Evolutionary conservation across 2,329 filamentous ascomycete species (phyloP).

Genomic region (Xylariaceae sp.): DNA sequence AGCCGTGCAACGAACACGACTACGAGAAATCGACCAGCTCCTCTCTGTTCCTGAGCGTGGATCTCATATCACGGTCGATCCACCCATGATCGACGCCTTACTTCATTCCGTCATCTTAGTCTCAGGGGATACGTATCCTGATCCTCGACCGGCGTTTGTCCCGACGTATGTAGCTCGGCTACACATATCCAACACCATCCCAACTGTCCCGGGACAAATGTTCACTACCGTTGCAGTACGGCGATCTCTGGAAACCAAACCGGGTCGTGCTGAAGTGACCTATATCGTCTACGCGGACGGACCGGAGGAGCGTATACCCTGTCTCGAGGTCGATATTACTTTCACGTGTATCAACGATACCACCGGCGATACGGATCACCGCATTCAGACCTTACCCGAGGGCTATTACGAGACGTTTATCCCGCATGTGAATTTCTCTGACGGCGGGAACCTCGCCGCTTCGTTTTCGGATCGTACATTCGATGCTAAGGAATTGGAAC

Average conservation of each 20-base stretch:
- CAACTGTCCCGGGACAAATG: conserved; percentile 14
- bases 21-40: conserved; percentile 21
- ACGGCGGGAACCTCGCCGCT: background rate
- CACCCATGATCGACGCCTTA: conserved; percentile 28
- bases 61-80: conserved; percentile 25
- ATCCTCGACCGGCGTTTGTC: conserved; percentile 25
- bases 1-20: conserved; percentile 20
- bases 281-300: no score
- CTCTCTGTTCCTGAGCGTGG: conserved; percentile 10
- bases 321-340: conserved; percentile 19
- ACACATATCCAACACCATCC: conserved; percentile 30
- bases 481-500: conserved; percentile 8
- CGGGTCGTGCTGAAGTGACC: conserved; percentile 19
- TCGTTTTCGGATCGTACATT: background rate
- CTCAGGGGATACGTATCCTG: conserved; percentile 20
- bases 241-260: conserved; percentile 23
- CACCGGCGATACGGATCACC: conserved; percentile 4
- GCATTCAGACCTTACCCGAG: background rate
- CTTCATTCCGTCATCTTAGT: conserved; percentile 15
- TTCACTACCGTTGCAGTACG: conserved; percentile 25
- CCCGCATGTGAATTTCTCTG: background rate
- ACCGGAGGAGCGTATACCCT: no score
- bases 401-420: background rate
- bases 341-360: conserved; percentile 8
- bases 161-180: conserved; percentile 30